Evolutionary conservation across 148 eudicot species (phyloP), one percentile per base, ranked within the genome.

Genomic region (Beta vulgaris): DNA sequence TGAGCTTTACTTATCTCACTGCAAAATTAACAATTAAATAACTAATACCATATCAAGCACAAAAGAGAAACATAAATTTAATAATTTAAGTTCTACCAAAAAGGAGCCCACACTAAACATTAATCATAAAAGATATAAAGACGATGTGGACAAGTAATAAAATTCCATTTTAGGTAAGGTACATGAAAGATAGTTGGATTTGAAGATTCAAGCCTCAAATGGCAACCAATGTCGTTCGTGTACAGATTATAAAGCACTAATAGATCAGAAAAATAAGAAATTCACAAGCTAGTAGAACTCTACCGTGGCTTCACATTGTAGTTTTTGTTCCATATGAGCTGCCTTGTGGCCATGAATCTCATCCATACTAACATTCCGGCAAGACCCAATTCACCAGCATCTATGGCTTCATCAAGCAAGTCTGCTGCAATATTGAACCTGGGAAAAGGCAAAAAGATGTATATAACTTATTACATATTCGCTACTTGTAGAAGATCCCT

Each of bases 231-330:
- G 18, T 35, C 7, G 32, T 57, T 68, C 7, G 9, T 0, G 15
- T 21, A 36, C 3, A 32, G 68, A 59, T 51, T 57, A 25, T 23
- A 55, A 60, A 21, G n/a, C 67, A 68, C 7, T 4, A n/a, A 29
- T 65, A 7, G 12, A 65, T 12, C 72, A 55, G 16, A 12, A 54
- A 54, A 6, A 68, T 13, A 39, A 39, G 39, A n/a, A 12, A 37
- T 19, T 31, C 28, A 57, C 42, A 53, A 54, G 19, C 16, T 29
- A 29, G 43, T 36, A 64, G 51, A 67, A 73, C 59, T 28, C 51
- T 90, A 95, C 99, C 99, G 89, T 76, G 99, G 99, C 75, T 95
- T 95, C 69, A 95, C 98, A 71, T 92, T 92, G 88, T 95, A 95
- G 71, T 91, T 92, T 84, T 95, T 95, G 78, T 95, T 95, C 99